These are phyloP conservation scores for Sphaerulina musiva DNA, from an alignment of 2,329 filamentous ascomycete genomes.

Conservation along the genomic window DNA sequence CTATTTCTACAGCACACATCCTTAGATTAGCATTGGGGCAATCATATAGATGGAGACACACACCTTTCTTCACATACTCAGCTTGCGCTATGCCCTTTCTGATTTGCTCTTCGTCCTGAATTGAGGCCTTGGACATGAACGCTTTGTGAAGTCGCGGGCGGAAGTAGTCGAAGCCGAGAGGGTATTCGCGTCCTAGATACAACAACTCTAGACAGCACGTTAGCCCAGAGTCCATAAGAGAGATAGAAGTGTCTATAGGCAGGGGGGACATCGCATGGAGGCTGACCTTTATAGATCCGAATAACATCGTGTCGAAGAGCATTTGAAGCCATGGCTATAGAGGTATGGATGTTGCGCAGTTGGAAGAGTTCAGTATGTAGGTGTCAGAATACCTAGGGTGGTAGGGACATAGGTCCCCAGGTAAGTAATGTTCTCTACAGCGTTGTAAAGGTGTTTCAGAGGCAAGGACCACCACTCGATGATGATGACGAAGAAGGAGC, in stretches of 20 bases:
- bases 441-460: no score
- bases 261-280: not conserved
- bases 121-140: slow-evolving; percentile 66
- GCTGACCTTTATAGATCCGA: slow-evolving; percentile 75
- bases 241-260: not conserved
- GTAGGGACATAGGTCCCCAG: no score
- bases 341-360: not conserved
- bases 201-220: slow-evolving; percentile 60
- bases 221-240: not conserved
- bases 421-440: no score
- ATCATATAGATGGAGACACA: not conserved
- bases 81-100: slow-evolving; percentile 67
- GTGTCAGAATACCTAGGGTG: no score
- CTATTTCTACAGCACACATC: slow-evolving; percentile 59
- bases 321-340: slow-evolving; percentile 12
- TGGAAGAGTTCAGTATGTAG: not conserved
- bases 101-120: slow-evolving; percentile 70
- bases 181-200: slow-evolving; percentile 77
- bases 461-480: no score
- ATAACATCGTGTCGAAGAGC: slow-evolving; percentile 71
- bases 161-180: slow-evolving; percentile 77
- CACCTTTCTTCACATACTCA: slow-evolving; percentile 87
- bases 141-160: slow-evolving; percentile 73
- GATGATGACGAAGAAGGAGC: no score
- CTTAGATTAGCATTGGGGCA: slow-evolving; percentile 6